A percentile compares a stretch with the other conserved stretches of the same genome.
Evolutionary conservation across 257 asterid species (phyloP).

Genomic region (Ilex aquifolium): DNA sequence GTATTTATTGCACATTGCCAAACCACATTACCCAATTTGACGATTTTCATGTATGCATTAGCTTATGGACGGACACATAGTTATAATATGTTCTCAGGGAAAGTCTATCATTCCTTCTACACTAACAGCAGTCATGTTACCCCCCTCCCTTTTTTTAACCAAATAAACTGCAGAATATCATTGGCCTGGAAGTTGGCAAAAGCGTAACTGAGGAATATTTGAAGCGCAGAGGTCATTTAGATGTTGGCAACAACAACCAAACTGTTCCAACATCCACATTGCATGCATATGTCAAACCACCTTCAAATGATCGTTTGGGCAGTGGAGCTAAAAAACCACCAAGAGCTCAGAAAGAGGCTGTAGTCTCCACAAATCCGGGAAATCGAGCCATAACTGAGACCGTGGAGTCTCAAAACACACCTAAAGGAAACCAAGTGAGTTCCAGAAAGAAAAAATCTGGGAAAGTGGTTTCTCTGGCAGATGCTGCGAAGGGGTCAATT

Average conservation of each 20-base stretch:
- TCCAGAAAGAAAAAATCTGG: conserved; percentile 85
- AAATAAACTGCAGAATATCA: conserved; percentile 49
- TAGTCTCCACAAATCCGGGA: conserved; percentile 33
- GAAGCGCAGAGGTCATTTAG: conserved; percentile 69
- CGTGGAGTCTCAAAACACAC: conserved; percentile 30
- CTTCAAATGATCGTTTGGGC: conserved; percentile 35
- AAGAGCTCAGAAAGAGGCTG: conserved; percentile 46
- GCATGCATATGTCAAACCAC: conserved; percentile 81
- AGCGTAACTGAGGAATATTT: conserved; percentile 66
- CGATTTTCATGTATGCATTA: too few relatives aligned
- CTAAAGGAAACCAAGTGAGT: conserved; percentile 28
- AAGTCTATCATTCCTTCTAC: too few relatives aligned
- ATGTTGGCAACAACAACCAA: conserved; percentile 19
- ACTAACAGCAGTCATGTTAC: too few relatives aligned
- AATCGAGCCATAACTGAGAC: conserved; percentile 29
- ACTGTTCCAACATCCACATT: conserved; percentile 44
- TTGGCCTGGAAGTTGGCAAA: conserved; percentile 81
- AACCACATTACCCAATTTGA: too few relatives aligned
- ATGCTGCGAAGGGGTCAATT: conserved; percentile 88
- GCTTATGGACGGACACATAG: too few relatives aligned
- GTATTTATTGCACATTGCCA: too few relatives aligned
- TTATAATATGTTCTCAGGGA: too few relatives aligned
- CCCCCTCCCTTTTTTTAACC: not conserved
- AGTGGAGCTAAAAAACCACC: conserved; percentile 45
- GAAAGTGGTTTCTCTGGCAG: conserved; percentile 78